Percentiles rank a stretch among this genome's conserved stretches.
Conservation (phyloP, 164 flowering plant genomes). For the Umbilicus rupestris region DNA sequence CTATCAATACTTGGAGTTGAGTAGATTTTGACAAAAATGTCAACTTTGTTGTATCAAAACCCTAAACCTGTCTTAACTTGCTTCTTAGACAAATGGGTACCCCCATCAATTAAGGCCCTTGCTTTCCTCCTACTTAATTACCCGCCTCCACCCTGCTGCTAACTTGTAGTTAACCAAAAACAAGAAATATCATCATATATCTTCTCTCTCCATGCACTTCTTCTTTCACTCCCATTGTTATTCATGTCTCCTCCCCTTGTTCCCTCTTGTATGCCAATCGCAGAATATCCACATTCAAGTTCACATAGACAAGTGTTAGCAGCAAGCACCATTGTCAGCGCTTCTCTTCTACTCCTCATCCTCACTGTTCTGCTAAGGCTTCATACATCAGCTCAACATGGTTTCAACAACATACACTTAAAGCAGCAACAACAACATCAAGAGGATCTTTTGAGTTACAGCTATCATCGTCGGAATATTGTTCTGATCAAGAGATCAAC, state of each 20-base stretch:
- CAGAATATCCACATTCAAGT: not conserved
- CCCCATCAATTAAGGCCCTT: slow-evolving; percentile 9
- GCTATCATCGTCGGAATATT: not conserved
- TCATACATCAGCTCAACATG: not conserved
- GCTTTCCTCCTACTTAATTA: slow-evolving; percentile 8
- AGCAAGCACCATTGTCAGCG: slow-evolving; percentile 2
- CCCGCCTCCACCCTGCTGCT: slow-evolving; percentile 8
- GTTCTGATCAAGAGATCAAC: not conserved
- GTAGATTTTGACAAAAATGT: not conserved
- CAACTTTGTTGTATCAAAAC: slow-evolving; percentile 15
- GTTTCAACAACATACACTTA: slow-evolving; percentile 7
- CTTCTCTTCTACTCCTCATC: not conserved
- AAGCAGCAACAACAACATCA: not conserved
- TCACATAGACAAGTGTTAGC: not conserved
- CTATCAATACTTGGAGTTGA: too few species aligned
- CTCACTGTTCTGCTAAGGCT: not conserved
- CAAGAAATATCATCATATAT: not conserved
- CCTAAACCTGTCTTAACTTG: not conserved
- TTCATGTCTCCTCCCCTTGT: slow-evolving; percentile 21
- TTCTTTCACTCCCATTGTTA: slow-evolving; percentile 11
- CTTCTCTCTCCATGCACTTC: slow-evolving; percentile 16
- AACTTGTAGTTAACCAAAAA: not conserved
- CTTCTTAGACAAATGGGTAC: not conserved
- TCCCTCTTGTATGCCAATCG: slow-evolving; percentile 13
- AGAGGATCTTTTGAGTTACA: slow-evolving; percentile 1